phyloP scores from a whole-genome alignment of 2,329 filamentous ascomycete genomes.

The Sclerotinia spermophila region DNA sequence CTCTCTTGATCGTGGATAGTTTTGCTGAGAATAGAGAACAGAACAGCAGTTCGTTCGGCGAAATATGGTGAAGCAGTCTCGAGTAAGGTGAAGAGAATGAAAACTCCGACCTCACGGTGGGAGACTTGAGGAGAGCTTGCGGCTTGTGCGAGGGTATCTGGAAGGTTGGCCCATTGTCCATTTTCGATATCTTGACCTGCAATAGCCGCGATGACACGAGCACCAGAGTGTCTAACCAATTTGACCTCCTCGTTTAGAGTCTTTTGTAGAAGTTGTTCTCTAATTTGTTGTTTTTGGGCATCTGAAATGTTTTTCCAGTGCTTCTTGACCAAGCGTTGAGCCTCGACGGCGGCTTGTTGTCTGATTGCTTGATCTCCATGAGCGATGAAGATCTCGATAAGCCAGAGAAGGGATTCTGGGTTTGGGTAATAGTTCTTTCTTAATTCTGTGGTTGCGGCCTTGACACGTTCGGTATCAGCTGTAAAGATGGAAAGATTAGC shows the following conservation, averaged over 20 bases:
- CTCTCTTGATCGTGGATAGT: constrained; percentile 90
- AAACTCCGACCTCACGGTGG: constrained; percentile 86
- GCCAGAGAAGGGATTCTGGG: constrained; percentile 76
- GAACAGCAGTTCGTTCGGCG: constrained; percentile 71
- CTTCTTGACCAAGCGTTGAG: constrained; percentile 74
- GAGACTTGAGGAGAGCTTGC: constrained; percentile 69
- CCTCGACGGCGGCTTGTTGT: constrained; percentile 90
- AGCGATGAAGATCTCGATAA: constrained; percentile 83
- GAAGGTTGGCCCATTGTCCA: constrained; percentile 79
- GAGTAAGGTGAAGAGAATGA: constrained; percentile 87
- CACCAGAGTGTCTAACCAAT: constrained; percentile 78
- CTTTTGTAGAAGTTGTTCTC: constrained; percentile 78
- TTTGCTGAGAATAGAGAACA: constrained; percentile 79
- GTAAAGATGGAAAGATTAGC: constrained; percentile 29
- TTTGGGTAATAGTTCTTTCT: constrained; percentile 92
- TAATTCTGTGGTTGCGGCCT: constrained; percentile 83
- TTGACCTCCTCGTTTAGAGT: constrained; percentile 75
- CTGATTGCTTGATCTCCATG: constrained; percentile 61
- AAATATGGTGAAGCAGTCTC: constrained; percentile 85
- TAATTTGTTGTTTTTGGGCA: constrained; percentile 74
- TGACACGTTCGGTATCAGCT: constrained; percentile 88
- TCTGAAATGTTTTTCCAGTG: constrained; percentile 76
- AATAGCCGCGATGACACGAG: constrained; percentile 82
- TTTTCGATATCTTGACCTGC: constrained; percentile 83
- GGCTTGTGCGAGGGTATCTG: constrained; percentile 74